Evolutionary conservation across 805 yeast genomes (phyloP).

Genomic region (Wickerhamiella cacticola): DNA sequence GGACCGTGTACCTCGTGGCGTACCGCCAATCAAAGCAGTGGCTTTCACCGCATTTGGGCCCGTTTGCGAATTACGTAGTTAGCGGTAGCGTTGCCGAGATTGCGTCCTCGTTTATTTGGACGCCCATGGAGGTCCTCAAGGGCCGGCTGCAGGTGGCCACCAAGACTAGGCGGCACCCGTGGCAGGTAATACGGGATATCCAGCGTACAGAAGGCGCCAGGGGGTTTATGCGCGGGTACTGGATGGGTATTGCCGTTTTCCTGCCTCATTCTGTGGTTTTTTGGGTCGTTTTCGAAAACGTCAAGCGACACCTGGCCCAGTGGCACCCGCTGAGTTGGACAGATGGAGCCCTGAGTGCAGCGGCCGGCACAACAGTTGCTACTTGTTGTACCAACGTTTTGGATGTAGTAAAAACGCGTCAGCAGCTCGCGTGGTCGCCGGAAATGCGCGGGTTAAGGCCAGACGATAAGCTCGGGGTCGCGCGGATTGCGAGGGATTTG

Average conservation of each 20-base stretch:
- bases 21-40: conserved; percentile 31
- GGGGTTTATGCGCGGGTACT: conserved; percentile 71
- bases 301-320: conserved; percentile 11
- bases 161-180: conserved; percentile 10
- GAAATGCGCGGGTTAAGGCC: conserved; percentile 32
- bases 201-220: conserved; percentile 52
- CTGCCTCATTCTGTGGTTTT: conserved; percentile 34
- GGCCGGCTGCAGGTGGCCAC: conserved; percentile 33
- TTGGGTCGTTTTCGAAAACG: conserved; percentile 32
- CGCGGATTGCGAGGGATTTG: conserved; percentile 28
- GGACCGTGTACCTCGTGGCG: conserved; percentile 32
- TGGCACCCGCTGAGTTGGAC: not conserved
- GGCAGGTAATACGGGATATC: conserved; percentile 28
- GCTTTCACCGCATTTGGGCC: conserved; percentile 30
- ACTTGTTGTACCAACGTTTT: conserved; percentile 31
- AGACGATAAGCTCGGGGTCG: conserved; percentile 28
- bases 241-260: conserved; percentile 35
- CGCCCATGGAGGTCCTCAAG: conserved; percentile 37
- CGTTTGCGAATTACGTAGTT: conserved; percentile 27
- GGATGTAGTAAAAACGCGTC: conserved; percentile 36
- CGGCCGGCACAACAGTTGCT: conserved; percentile 30
- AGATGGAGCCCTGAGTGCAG: conserved; percentile 21
- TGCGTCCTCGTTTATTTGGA: conserved; percentile 32
- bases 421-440: conserved; percentile 33
- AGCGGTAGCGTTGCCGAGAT: conserved; percentile 34